Evolutionary conservation across 225 moss, liverwort and hornwort species (phyloP).

Genomic region (Pseudisothecium myosuroides): DNA sequence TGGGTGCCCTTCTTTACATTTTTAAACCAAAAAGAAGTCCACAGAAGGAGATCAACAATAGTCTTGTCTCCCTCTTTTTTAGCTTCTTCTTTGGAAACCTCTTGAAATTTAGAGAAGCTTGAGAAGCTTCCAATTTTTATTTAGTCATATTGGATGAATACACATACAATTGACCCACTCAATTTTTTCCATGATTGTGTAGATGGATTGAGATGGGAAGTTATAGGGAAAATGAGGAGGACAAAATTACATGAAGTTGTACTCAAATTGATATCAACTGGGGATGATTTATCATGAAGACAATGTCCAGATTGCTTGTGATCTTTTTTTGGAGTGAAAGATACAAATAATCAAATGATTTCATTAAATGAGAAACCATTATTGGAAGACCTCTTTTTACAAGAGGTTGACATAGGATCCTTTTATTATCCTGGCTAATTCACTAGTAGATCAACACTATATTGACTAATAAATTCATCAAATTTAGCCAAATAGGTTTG

Average conservation of each 20-base stretch:
- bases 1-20: background rate
- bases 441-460: background rate
- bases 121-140: background rate
- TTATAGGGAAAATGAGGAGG: background rate
- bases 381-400: background rate
- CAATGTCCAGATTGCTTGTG: background rate
- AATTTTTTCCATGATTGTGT: background rate
- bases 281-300: background rate
- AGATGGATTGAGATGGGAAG: rapidly evolving
- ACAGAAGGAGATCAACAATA: rapidly evolving
- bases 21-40: background rate
- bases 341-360: background rate
- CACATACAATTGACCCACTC: rapidly evolving
- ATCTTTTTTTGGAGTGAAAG: rapidly evolving
- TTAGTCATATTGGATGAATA: background rate
- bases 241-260: background rate
- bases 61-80: background rate
- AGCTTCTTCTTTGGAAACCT: no score
- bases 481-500: background rate
- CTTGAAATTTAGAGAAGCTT: background rate
- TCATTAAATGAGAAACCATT: background rate
- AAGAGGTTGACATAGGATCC: rapidly evolving
- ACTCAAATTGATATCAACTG: background rate
- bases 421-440: no score
- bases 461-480: background rate